Conservation (phyloP, 768 basidiomycete species). For the Pisolithus microcarpus region DNA sequence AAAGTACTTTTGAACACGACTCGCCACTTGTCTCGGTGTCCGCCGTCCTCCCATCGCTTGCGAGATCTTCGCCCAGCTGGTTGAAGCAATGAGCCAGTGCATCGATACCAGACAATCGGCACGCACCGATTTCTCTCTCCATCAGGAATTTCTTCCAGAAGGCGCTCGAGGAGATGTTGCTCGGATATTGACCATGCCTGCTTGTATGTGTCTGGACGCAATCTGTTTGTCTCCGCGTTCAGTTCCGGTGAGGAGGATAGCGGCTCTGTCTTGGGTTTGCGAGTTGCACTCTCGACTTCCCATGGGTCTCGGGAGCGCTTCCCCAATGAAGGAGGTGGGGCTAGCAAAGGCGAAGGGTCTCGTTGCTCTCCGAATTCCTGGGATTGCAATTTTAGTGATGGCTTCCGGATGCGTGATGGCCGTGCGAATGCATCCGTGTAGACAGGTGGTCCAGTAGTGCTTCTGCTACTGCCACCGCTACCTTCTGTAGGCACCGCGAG, state of each 20-base stretch:
- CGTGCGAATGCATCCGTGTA: constrained; percentile 6
- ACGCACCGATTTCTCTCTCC: constrained; percentile 67
- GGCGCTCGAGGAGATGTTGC: constrained; percentile 67
- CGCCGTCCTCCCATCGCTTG: constrained; percentile 70
- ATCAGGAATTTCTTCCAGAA: constrained; percentile 70
- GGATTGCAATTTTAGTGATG: constrained; percentile 24
- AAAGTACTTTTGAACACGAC: constrained; percentile 83
- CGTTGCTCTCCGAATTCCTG: constrained; percentile 10
- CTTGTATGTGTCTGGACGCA: constrained; percentile 62
- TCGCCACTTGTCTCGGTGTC: constrained; percentile 81
- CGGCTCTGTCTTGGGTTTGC: constrained; percentile 12
- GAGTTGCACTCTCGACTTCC: constrained; percentile 11
- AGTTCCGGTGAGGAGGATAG: constrained; percentile 8
- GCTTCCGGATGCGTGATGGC: constrained; percentile 24
- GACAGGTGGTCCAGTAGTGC: background rate
- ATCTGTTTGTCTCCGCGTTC: constrained; percentile 19
- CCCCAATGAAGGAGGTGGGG: constrained; percentile 14
- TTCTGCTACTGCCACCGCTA: background rate
- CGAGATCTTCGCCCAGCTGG: constrained; percentile 77
- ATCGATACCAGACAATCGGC: background rate
- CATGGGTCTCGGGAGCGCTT: constrained; percentile 21
- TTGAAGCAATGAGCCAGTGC: background rate
- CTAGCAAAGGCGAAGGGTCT: constrained; percentile 4
- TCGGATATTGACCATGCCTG: constrained; percentile 71
- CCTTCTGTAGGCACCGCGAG: constrained; percentile 1